Evolutionary conservation across 805 yeast genomes (phyloP), one percentile per base, ranked within the genome.

Genomic region (Hanseniaspora vineae): DNA sequence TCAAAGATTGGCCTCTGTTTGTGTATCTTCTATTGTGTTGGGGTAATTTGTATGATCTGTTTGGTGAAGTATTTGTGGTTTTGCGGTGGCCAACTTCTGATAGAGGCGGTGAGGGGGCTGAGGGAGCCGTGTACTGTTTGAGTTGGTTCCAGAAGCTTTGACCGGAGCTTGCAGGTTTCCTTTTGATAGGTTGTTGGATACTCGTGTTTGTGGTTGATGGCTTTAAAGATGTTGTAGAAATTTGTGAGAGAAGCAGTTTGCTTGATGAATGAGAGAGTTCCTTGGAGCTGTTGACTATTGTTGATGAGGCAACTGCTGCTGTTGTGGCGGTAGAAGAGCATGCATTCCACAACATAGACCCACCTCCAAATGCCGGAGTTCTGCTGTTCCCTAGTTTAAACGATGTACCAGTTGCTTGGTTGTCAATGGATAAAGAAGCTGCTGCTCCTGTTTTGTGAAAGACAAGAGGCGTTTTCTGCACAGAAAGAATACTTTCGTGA

Each of bases 401-500:
- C 29, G 4, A 8, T 4, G 8, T 23, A 8, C 29, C 8, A 8
- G 29, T 23, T 23, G 29, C 8, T 23, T 23, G 29, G 37, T n/a
- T 33, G 15, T 14, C 37, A 14, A 33, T 33, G 12, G 40, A n/a
- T 11, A 18, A 37, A 15, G 40, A 37, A 4, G 19, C 17, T 10
- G 19, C 40, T n/a, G 40, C 19, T 18, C 19, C 19, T n/a, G 40
- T 37, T 37, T 35, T 18, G 35, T n/a, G 46, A 42, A 35, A 20
- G 11, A 31, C 14, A 15, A 37, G 48, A 32, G 47, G 45, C 35
- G 44, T 50, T 45, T 48, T 35, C 31, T 47, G 52, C 2, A 23
- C 46, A 2, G 66, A 62, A 15, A 63, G 44, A 11, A 62, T 54
- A 50, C 67, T 62, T 46, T 63, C 66, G 48, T 62, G 63, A 2